phyloP scores from a whole-genome alignment of 2,329 filamentous ascomycete genomes.

The Fusarium pseudograminearum region DNA sequence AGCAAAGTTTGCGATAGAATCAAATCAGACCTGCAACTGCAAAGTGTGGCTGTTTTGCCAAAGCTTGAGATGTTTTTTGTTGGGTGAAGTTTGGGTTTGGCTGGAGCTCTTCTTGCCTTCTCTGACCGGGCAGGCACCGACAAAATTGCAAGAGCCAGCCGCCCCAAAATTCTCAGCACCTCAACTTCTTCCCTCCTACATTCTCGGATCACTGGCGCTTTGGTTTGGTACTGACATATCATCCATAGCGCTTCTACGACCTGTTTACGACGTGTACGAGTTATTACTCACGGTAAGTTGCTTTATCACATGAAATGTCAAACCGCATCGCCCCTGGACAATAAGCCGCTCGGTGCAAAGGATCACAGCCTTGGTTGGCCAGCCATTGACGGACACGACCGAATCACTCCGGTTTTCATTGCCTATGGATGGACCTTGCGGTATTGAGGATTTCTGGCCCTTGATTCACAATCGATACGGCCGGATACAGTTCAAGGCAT shows the following conservation, averaged over 20 bases:
- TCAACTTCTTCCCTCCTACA: not conserved
- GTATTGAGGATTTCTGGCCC: not conserved
- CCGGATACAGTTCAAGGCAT: not conserved
- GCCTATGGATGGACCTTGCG: not conserved
- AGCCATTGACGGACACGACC: too few species aligned
- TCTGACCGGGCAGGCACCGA: not conserved
- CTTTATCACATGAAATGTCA: not conserved
- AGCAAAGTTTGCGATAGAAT: not conserved
- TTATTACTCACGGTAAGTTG: constrained; percentile 47
- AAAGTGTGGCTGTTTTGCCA: not conserved
- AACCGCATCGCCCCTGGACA: not conserved
- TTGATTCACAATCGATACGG: constrained; percentile 25
- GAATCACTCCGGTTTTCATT: not conserved
- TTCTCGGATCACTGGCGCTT: not conserved
- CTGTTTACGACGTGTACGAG: constrained; percentile 49
- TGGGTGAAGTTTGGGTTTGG: not conserved
- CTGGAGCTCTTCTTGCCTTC: not conserved
- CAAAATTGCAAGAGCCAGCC: not conserved
- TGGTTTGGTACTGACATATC: constrained; percentile 32
- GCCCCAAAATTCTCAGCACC: not conserved
- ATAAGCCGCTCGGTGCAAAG: not conserved
- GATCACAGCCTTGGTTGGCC: not conserved
- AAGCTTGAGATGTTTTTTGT: not conserved
- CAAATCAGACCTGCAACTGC: not conserved
- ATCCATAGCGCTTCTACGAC: constrained; percentile 45